Conservation (phyloP, 2,329 filamentous ascomycete species). For the Aspergillus intermedius region DNA sequence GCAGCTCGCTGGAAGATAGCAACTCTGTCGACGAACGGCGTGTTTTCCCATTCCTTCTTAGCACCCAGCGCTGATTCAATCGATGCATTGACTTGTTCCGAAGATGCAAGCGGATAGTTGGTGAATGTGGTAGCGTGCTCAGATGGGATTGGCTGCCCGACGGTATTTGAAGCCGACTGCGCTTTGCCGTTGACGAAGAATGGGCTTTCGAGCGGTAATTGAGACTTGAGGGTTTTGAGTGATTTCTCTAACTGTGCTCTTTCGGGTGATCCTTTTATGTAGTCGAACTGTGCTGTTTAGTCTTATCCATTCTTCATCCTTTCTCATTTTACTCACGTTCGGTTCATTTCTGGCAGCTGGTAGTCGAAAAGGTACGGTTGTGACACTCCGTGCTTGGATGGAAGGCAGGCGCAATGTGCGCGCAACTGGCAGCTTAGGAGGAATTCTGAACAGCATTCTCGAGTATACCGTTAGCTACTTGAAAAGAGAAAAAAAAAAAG, state of each 20-base stretch:
- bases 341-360: conserved; percentile 29
- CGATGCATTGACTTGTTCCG: conserved; percentile 65
- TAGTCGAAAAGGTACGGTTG: conserved; percentile 25
- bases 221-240: conserved; percentile 24
- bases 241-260: conserved; percentile 27
- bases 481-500: background rate
- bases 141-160: conserved; percentile 23
- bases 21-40: conserved; percentile 82
- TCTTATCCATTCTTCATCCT: background rate
- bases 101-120: conserved; percentile 71
- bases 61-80: conserved; percentile 76
- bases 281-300: conserved; percentile 15
- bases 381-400: background rate
- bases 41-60: conserved; percentile 73
- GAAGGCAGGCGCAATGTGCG: background rate
- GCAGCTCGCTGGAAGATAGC: conserved; percentile 91
- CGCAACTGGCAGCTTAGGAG: background rate
- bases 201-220: conserved; percentile 27
- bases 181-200: conserved; percentile 24
- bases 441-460: background rate
- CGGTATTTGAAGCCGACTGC: conserved; percentile 16
- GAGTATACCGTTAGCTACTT: background rate
- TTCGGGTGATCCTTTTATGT: conserved; percentile 26
- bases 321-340: conserved; percentile 21
- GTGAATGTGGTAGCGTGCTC: conserved; percentile 56